A percentile compares a stretch with the other conserved stretches of the same genome.
Conservation (phyloP, 768 basidiomycete species). For the Scleroderma bovista region DNA sequence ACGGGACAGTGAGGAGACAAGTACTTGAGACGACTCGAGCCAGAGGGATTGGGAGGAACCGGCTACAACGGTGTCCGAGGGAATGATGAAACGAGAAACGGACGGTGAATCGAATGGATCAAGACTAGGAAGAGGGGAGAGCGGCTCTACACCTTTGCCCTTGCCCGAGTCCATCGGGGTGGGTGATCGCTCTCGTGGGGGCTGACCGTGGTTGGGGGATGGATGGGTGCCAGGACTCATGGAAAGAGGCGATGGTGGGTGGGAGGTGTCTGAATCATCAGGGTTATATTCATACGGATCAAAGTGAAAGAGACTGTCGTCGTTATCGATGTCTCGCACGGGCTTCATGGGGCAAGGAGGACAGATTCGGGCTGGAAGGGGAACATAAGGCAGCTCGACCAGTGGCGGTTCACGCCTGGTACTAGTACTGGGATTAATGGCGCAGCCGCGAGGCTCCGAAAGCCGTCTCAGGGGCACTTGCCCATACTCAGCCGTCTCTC, state of each 20-base stretch:
- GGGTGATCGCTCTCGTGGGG: slow-evolving; percentile 11
- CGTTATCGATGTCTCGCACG: slow-evolving; percentile 45
- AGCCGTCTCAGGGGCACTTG: no score
- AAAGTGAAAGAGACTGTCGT: slow-evolving; percentile 46
- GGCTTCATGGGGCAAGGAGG: slow-evolving; percentile 34
- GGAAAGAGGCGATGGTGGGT: slow-evolving; percentile 4
- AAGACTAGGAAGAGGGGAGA: slow-evolving; percentile 38
- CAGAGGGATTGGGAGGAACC: slow-evolving; percentile 7
- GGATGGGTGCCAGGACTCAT: background rate
- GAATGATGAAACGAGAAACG: background rate
- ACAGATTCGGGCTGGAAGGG: slow-evolving; percentile 6
- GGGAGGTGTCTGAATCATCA: background rate
- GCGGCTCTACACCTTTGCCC: slow-evolving; percentile 52
- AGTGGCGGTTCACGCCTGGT: background rate
- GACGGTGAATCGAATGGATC: slow-evolving; percentile 13
- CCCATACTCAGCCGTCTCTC: no score
- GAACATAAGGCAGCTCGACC: background rate
- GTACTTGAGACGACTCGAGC: slow-evolving; percentile 1
- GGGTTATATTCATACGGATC: slow-evolving; percentile 38
- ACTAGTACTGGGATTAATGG: background rate
- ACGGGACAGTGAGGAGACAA: background rate
- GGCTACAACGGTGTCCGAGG: no score
- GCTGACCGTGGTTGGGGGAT: slow-evolving; percentile 9
- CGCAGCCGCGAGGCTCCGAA: no score
- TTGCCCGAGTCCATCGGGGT: slow-evolving; percentile 31